Evolutionary conservation across 345 rosid species (phyloP), one percentile per base, ranked within the genome.

Genomic region (Dovyalis caffra): DNA sequence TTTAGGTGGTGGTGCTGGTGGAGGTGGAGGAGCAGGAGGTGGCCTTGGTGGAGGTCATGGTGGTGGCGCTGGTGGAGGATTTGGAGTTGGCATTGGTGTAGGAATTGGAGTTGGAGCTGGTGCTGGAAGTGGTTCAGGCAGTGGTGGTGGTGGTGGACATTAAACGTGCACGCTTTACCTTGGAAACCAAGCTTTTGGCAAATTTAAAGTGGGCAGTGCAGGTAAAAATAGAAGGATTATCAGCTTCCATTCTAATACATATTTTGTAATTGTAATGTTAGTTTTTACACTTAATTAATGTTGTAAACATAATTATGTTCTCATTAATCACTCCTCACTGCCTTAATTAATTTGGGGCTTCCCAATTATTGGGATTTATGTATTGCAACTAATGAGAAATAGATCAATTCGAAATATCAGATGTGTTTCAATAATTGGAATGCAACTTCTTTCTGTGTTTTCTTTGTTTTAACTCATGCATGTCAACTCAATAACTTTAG

Each of bases 81-180:
- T 40, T n/a, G 75, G 75, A 61, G 68, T 37, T 23, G 75, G 75
- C 2, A 31, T 40, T 26, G 75, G 75, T 6, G 29, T 40, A 8
- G 68, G 75, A 5, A 8, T 38, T 0, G 68, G 75, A 26, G 67
- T 61, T 16, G 75, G 58, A 26, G 68, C 6, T 28, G 67, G 75
- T 15, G 57, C 25, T 12, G 75, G 74, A 35, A 49, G 75, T 28
- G 75, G 75, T 23, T 25, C 53, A 1, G 75, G 75, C 9, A 9
- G 47, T 33, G 75, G 75, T 15, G 34, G 45, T 8, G 57, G 57
- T 1, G 73, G 73, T 2, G 31, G 73, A 29, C 35, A 1, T 9
- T 64, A 64, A 64, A 14, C n/a, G n/a, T n/a, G n/a, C 20, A 32
- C 6, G n/a, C 14, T 64, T 64, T 8, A 15, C 3, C 67, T 32